Evolutionary conservation across 1,284 basidiomycete genomes (phyloP), one percentile per base, ranked within the genome.

Genomic region (Lignosus rhinocerotis): DNA sequence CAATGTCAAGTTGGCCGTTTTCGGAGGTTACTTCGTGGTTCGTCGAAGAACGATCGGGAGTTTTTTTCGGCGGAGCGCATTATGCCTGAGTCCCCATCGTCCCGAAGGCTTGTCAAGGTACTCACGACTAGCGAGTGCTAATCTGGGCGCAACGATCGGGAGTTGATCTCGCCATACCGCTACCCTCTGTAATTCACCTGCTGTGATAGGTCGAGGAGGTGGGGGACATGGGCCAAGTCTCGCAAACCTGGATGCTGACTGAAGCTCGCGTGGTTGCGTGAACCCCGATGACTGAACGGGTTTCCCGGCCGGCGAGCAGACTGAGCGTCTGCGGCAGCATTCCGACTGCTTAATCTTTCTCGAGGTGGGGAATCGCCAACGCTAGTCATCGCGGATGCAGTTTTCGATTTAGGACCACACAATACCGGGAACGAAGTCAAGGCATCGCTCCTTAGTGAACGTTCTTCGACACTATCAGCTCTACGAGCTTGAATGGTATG

Each of bases 181-280:
- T n/a, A 30, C 43, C 6, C 19, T 7, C 33, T 53, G 36, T 61
- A 64, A 64, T 64, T 21, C 51, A n/a, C 36, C 33, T 6, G 34
- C 31, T 58, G 39, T 62, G 60, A 64, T 64, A 62, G 60, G 63
- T 34, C 36, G 30, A 39, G 30, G 34, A 17, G 11, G 8, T 38
- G 38, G 42, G 30, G 25, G 25, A 42, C 41, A 41, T 33, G 16
- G 21, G 21, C 16, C 34, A 45, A 36, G 39, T 32, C 44, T n/a
- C 47, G 32, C 51, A 45, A 51, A 33, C 34, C 36, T 30, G 41
- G 32, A 17, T 42, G 59, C 55, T 57, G 57, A 59, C 52, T 32
- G 53, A 52, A 49, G 41, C 10, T 34, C 51, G 50, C 55, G 46
- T 53, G 55, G 58, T 44, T 45, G 46, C 42, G 47, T 53, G 51